Conservation (phyloP, 176 grass and related monocot species). For the Thinopyrum elongatum region DNA sequence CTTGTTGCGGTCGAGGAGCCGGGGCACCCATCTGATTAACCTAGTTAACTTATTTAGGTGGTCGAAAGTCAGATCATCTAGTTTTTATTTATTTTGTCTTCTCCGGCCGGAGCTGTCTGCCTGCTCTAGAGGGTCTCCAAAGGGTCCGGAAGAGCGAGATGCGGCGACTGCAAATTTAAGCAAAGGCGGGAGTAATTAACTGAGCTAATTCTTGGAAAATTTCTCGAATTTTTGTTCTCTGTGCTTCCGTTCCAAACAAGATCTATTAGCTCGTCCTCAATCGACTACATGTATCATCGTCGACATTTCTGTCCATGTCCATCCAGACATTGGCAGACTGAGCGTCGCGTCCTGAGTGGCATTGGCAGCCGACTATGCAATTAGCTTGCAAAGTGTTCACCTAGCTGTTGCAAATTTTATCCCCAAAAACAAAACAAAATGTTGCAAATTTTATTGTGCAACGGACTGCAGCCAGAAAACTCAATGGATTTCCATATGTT, state of each 20-base stretch:
- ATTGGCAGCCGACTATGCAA: too few relatives aligned
- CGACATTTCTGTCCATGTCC: too few relatives aligned
- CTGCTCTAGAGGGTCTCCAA: not conserved
- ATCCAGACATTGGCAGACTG: too few relatives aligned
- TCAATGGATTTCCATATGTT: not conserved
- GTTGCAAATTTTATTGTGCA: not conserved
- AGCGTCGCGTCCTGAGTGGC: too few relatives aligned
- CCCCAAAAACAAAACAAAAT: too few relatives aligned
- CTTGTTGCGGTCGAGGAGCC: not conserved
- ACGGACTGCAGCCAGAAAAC: not conserved
- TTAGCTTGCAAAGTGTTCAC: not conserved
- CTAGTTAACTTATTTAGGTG: not conserved
- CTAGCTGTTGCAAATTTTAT: not conserved
- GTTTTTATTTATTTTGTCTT: not conserved
- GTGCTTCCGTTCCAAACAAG: too few relatives aligned
- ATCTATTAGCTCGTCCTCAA: too few relatives aligned
- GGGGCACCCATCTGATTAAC: not conserved
- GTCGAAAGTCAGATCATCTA: not conserved
- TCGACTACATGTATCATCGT: too few relatives aligned
- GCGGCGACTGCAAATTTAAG: constrained; percentile 16
- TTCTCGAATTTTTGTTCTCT: too few relatives aligned
- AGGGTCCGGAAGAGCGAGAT: constrained; percentile 5
- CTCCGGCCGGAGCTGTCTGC: not conserved
- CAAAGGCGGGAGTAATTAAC: not conserved
- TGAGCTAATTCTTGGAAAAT: too few relatives aligned